Base-by-base conservation (phyloP, 805 yeast species). In the Hanseniaspora lachancei region DNA sequence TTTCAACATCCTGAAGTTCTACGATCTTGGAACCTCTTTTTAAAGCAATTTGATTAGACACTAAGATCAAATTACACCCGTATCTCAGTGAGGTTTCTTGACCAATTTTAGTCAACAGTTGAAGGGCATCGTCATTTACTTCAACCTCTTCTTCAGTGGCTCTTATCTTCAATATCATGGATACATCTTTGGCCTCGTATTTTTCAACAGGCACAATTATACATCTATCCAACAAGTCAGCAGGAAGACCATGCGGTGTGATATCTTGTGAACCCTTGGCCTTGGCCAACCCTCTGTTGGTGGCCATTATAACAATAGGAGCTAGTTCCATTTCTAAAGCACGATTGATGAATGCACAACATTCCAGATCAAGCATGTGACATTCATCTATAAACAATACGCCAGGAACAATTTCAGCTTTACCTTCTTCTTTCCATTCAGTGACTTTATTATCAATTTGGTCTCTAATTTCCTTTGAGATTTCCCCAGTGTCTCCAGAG, bases 401-500 rank as follows among this genome's bases (percentile, higher is more conserved):
- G 63, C 99, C 99, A 15, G 98, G 97, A 43, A 88, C 88, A 61
- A 93, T 88, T 68, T 91, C 95, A 12, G 98, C 98, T 70, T 93
- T 93, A 58, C 98, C 97, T 75, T 93, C 97, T 72, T 93, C 97
- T 65, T 86, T 88, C 95, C 97, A 93, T 72, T 93, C 97, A 21
- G 95, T 95, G 54, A 93, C 96, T 72, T 93, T 89, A 46, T 89
- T 82, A 72, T 93, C 93, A 67, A 93, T 95, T 74, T 93, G 97
- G 62, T 87, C 95, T 70, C 99, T 82, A 32, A 93, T 89, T 69
- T 93, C 97, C 20, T 93, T 80, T 61, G 97, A 80, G 63, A 93
- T 93, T 73, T 93, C 99, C 62, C 98, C 99, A 53, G 97, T 95
- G 72, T 93, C 93, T 62, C 96, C 96, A 49, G 95, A 84, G 65